Percentiles rank a stretch among this genome's conserved stretches.
These are phyloP conservation scores for Austroboletus novae-zelandiae DNA, from an alignment of 1,284 basidiomycete genomes.

Conservation along the genomic window DNA sequence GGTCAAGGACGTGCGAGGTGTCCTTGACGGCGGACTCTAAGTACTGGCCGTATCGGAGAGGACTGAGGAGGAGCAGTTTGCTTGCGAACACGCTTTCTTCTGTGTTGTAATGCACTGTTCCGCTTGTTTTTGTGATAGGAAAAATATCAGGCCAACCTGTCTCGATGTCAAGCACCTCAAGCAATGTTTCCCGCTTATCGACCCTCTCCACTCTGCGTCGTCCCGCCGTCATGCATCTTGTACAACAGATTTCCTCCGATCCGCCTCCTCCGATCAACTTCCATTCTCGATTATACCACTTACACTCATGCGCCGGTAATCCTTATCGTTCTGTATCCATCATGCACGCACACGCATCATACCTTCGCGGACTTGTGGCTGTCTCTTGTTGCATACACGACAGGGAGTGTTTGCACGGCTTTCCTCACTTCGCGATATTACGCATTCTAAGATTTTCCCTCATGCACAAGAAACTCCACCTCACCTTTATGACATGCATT, in stretches of 20 bases:
- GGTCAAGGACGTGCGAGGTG: constrained; percentile 90
- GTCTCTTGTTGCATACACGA: constrained; percentile 16
- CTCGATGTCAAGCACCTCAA: constrained; percentile 16
- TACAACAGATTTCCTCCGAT: constrained; percentile 20
- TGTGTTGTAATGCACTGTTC: constrained; percentile 32
- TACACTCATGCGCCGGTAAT: constrained; percentile 32
- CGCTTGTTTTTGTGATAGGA: constrained; percentile 31
- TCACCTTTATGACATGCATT: constrained; percentile 30
- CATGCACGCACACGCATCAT: constrained; percentile 30
- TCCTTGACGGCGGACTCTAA: constrained; percentile 82
- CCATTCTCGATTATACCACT: constrained; percentile 23
- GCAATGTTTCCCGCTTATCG: constrained; percentile 1
- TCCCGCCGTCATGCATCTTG: constrained; percentile 18
- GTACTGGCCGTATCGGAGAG: constrained; percentile 18
- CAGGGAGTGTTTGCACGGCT: constrained; percentile 16
- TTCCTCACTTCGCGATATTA: constrained; percentile 10
- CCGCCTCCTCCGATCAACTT: constrained; percentile 3
- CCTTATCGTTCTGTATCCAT: constrained; percentile 38
- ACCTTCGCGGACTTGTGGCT: constrained; percentile 18
- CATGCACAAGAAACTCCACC: constrained; percentile 23
- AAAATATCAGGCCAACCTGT: constrained; percentile 29
- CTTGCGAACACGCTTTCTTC: constrained; percentile 21
- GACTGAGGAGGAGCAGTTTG: constrained; percentile 14
- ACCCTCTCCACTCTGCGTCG: constrained; percentile 2
- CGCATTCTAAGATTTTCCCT: constrained; percentile 10